Percentiles rank a stretch among this genome's conserved stretches.
phyloP scores from a whole-genome alignment of 805 yeast genomes.

The Kuraishia floccosa region DNA sequence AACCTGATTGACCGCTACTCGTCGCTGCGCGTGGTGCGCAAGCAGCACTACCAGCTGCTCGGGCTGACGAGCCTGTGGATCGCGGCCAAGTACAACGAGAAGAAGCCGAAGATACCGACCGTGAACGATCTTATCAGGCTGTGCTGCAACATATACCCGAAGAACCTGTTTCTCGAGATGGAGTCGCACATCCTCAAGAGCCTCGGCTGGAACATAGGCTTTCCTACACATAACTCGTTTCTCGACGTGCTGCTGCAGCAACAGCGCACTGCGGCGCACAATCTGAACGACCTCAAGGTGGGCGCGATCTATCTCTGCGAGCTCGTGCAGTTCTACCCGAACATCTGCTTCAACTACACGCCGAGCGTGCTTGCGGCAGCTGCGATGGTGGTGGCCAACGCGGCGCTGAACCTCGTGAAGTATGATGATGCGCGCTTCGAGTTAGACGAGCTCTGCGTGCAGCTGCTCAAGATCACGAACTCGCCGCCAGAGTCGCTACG shows the following conservation, averaged over 20 bases:
- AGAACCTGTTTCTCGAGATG: constrained; percentile 49
- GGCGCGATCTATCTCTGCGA: constrained; percentile 58
- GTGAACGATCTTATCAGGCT: constrained; percentile 38
- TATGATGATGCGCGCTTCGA: not conserved
- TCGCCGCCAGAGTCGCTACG: constrained; percentile 1
- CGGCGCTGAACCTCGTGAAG: constrained; percentile 1
- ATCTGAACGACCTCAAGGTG: constrained; percentile 34
- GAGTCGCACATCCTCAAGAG: constrained; percentile 57
- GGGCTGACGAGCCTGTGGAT: constrained; percentile 36
- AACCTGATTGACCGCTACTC: constrained; percentile 27
- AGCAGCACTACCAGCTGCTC: constrained; percentile 22
- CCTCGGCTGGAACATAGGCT: constrained; percentile 52
- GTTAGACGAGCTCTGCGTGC: constrained; percentile 1
- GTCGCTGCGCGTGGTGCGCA: constrained; percentile 18
- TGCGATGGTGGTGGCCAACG: constrained; percentile 2
- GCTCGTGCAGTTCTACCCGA: constrained; percentile 50
- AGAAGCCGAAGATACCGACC: constrained; percentile 46
- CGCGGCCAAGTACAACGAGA: constrained; percentile 31
- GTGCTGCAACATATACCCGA: constrained; percentile 48
- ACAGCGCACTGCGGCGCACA: constrained; percentile 13
- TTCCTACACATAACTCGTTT: constrained; percentile 53
- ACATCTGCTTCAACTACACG: constrained; percentile 38
- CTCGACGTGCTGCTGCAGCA: constrained; percentile 38
- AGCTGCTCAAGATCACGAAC: constrained; percentile 1
- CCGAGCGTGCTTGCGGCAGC: constrained; percentile 29